Conservation (phyloP, 768 basidiomycete genomes). For the Boletus rubroflammeus region DNA sequence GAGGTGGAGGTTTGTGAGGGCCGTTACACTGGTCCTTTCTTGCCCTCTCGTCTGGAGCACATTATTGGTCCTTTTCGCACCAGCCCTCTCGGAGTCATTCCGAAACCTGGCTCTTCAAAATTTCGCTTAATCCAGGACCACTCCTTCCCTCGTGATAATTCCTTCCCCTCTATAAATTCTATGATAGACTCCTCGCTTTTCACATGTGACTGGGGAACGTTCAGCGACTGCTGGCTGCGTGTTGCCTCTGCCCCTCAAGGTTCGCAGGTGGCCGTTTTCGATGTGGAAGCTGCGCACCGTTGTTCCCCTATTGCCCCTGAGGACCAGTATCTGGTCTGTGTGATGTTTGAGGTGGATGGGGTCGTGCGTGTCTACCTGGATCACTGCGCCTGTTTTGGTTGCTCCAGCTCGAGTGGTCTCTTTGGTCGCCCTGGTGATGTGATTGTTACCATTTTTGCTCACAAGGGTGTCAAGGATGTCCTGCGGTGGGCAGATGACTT, state of each 20-base stretch:
- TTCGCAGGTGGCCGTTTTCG: background rate
- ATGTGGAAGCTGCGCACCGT: background rate
- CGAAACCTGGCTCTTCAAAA: background rate
- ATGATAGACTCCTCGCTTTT: background rate
- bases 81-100: background rate
- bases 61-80: background rate
- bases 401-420: too few species aligned
- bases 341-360: background rate
- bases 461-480: too few species aligned
- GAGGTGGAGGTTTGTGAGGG: slow-evolving; percentile 26
- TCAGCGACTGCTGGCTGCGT: background rate
- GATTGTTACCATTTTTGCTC: too few species aligned
- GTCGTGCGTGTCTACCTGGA: too few species aligned
- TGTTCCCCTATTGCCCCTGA: background rate
- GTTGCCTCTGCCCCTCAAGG: background rate
- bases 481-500: too few species aligned
- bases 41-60: background rate
- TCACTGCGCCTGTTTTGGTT: too few species aligned
- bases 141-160: too few species aligned
- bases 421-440: too few species aligned
- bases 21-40: slow-evolving; percentile 26
- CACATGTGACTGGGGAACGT: background rate
- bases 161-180: background rate
- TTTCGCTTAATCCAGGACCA: background rate
- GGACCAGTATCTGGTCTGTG: background rate